phyloP scores from a whole-genome alignment of 2,329 filamentous ascomycete species.

The Fusarium sp. region DNA sequence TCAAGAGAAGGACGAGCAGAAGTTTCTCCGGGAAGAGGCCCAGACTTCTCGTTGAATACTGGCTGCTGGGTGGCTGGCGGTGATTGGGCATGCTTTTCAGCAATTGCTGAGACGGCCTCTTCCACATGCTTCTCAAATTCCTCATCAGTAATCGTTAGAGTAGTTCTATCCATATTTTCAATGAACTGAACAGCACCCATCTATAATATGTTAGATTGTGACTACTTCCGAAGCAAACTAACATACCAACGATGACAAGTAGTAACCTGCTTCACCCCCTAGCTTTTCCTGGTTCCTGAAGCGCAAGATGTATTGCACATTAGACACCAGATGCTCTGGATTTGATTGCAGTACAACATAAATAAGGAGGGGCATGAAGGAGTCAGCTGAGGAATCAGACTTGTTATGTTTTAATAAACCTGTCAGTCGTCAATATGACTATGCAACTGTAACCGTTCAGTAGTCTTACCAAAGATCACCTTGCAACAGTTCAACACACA shows the following conservation, averaged over 20 bases:
- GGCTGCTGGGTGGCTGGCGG: conserved; percentile 53
- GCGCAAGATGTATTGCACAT: conserved; percentile 96
- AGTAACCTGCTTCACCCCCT: conserved; percentile 97
- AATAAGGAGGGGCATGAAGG: conserved; percentile 93
- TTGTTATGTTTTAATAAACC: conserved; percentile 91
- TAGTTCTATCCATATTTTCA: conserved; percentile 94
- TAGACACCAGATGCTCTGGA: conserved; percentile 94
- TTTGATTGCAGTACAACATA: conserved; percentile 96
- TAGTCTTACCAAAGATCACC: conserved; percentile 84
- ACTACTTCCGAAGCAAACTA: neutral
- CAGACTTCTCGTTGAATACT: conserved; percentile 57
- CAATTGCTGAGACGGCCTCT: conserved; percentile 92
- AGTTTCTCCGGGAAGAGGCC: conserved; percentile 36
- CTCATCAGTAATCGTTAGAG: conserved; percentile 89
- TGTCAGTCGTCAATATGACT: conserved; percentile 45
- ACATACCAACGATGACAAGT: conserved; percentile 87
- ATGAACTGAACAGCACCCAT: conserved; percentile 97
- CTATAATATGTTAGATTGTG: conserved; percentile 48
- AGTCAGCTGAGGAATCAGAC: conserved; percentile 93
- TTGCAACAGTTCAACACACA: conserved; percentile 99
- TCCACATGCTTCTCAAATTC: conserved; percentile 98
- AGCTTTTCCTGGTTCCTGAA: conserved; percentile 98
- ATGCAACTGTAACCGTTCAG: neutral
- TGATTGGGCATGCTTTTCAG: conserved; percentile 78
- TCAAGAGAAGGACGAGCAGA: conserved; percentile 57